These are phyloP conservation scores for Oropetium thomaeum DNA, from an alignment of 176 grass and related monocot genomes.

Conservation along the genomic window DNA sequence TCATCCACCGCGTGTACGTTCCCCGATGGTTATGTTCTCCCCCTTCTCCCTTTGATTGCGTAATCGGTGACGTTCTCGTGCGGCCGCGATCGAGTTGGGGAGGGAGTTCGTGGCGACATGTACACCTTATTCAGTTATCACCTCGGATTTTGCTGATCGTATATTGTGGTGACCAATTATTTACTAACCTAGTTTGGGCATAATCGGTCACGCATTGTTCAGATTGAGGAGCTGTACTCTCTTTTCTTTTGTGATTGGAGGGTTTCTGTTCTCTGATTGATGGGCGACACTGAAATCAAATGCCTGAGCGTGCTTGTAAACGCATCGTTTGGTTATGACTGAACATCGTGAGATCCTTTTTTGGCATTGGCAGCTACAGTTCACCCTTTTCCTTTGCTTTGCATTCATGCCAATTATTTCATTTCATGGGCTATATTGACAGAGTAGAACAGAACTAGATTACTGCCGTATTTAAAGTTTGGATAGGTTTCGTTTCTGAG, in stretches of 20 bases:
- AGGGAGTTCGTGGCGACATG: background rate
- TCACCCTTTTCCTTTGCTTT: background rate
- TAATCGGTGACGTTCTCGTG: no score
- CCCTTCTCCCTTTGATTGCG: no score
- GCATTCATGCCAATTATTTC: background rate
- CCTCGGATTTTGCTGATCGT: background rate
- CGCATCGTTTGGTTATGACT: background rate
- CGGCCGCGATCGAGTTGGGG: background rate
- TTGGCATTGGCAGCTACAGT: no score
- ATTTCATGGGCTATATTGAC: background rate
- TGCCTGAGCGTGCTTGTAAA: background rate
- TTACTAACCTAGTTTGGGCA: background rate
- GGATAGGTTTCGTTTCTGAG: no score
- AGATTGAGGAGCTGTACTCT: background rate
- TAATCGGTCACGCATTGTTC: background rate
- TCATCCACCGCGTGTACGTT: slow-evolving; percentile 35
- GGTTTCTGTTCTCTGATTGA: background rate
- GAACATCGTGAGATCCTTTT: background rate
- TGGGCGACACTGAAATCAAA: background rate
- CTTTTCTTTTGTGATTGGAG: no score
- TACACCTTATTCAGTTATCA: background rate
- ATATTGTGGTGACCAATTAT: background rate
- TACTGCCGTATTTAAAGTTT: no score
- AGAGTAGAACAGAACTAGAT: background rate
- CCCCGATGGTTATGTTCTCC: no score